Evolutionary conservation across 345 rosid species (phyloP), one percentile per base, ranked within the genome.

Genomic region (Corymbia maculata): DNA sequence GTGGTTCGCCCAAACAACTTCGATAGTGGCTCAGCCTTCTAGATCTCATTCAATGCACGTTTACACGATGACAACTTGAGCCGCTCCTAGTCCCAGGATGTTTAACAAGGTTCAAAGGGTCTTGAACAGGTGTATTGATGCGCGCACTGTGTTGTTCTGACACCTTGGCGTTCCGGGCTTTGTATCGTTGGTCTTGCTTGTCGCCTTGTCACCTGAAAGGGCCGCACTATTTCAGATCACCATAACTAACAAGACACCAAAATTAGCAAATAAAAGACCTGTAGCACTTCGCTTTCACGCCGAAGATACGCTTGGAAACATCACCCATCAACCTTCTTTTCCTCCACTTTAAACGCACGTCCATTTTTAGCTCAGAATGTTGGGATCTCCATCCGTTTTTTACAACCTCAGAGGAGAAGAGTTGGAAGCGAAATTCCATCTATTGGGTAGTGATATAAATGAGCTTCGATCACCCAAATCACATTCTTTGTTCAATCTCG

Each of bases 241-340:
- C 82, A 42, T 42, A 75, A 75, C 82, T 36, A 42, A 75, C 82
- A 11, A 19, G 10, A 36, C 82, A 21, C 82, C 8, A 36, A 75
- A 75, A 75, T 75, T 75, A 75, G 82, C 82, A 75, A 75, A 75
- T 3, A 75, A 75, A 36, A 36, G 82, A 36, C 47, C 82, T 75
- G 82, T 75, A 75, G 82, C 82, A 75, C 82, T 75, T 75, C 82
- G 42, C 6, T 36, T 36, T 42, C 82, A 75, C 47, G 82, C 82
- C 26, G 22, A 19, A 6, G 82, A 42, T 36, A 53, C 64, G 49
- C 45, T 32, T 15, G 36, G 49, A 5, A 52, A 51, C 64, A 52
- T 85, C 92, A 88, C 90, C 36, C 88, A 87, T 88, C 90, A 61
- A 86, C 93, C 95, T 92, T 89, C 26, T 90, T 92, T 93, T 87